Evolutionary conservation across 306 rosid species (phyloP), one percentile per base, ranked within the genome.

Genomic region (Potentilla sterilis): DNA sequence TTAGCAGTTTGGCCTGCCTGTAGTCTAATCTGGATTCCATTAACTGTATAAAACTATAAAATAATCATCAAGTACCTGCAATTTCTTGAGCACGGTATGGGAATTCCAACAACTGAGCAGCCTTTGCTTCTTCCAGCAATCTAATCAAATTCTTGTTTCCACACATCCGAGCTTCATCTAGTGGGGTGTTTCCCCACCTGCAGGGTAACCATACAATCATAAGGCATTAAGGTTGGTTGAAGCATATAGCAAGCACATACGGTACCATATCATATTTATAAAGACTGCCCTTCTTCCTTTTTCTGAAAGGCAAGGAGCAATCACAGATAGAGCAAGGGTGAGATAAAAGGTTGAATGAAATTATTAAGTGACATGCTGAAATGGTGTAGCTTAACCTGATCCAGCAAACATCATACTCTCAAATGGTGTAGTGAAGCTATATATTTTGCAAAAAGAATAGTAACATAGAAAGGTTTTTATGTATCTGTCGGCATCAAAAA

Each of bases 101-200:
- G 59, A 78, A 82, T 76, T 85, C 93, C 54, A 81, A 73, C 75
- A 89, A 81, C 83, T 95, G 87, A 79, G 87, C 75, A 34, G 82
- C 76, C 88, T 88, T 92, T 72, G 97, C 97, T 71, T 79, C 88
- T 89, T 89, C 97, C 65, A 95, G 80, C n/a, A 92, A 82, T 83
- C 81, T 88, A 68, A 90, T 86, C 78, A 95, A 72, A 79, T 88
- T 92, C 82, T 87, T 87, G 81, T 95, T 95, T 81, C 97, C 99
- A 76, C 91, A 85, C 85, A 78, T 89, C 42, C 88, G 89, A 63
- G 87, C 93, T 81, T 90, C 99, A 85, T 89, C 93, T 48, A 95
- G 77, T 5, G 99, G 98, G 69, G 97, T 92, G 76, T 90, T 90
- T 83, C 99, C 97, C 97, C 99, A 90, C 86, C 99, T 95, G 85